Conservation (phyloP, 257 asterid genomes). For the Orobanche coerulescens region DNA sequence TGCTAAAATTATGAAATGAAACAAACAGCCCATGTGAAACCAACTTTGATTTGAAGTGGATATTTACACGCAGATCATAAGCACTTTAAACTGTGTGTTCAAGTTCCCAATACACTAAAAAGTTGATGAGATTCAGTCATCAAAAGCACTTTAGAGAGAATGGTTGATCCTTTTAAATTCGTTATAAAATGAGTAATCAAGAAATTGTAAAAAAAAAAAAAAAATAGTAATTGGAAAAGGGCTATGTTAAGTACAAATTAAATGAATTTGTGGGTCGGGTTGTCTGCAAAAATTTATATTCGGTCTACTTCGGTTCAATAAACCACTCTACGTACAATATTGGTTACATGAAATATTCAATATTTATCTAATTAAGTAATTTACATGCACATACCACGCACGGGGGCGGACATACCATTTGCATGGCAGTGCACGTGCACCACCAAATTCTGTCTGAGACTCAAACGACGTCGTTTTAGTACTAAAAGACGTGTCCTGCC, state of each 20-base stretch:
- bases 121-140: conserved; percentile 24
- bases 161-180: neutral
- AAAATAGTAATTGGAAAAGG: neutral
- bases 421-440: too few species aligned
- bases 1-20: conserved; percentile 16
- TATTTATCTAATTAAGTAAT: too few species aligned
- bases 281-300: too few species aligned
- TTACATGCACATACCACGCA: too few species aligned
- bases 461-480: too few species aligned
- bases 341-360: too few species aligned
- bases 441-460: too few species aligned
- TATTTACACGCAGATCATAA: conserved; percentile 33
- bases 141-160: conserved; percentile 25
- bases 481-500: too few species aligned
- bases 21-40: conserved; percentile 57
- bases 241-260: neutral
- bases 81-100: conserved; percentile 25
- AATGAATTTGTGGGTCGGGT: neutral
- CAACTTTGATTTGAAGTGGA: conserved; percentile 23
- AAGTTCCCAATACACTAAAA: conserved; percentile 26
- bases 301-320: too few species aligned
- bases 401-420: too few species aligned
- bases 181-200: conserved; percentile 1
- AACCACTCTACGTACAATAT: too few species aligned
- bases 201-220: neutral